Evolutionary conservation across 1,284 basidiomycete species (phyloP).

Genomic region (Marasmius oreades): DNA sequence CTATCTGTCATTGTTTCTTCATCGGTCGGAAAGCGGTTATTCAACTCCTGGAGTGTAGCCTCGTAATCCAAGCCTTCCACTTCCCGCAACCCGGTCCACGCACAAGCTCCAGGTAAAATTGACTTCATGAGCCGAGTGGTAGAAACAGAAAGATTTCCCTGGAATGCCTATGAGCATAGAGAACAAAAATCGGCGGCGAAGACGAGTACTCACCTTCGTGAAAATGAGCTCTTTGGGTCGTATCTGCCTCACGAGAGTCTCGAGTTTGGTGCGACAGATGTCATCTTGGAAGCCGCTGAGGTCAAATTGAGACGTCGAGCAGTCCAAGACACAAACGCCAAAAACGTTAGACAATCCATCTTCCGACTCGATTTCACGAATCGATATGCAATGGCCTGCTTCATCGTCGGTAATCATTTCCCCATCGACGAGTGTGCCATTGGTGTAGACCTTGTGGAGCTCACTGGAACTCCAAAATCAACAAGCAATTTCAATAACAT

Average conservation of each 20-base stretch:
- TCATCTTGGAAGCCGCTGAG: conserved; percentile 91
- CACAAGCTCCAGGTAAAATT: conserved; percentile 73
- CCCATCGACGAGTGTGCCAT: conserved; percentile 93
- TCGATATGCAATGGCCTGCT: conserved; percentile 91
- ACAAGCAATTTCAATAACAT: neutral
- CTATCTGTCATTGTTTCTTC: conserved; percentile 49
- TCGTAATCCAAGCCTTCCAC: conserved; percentile 80
- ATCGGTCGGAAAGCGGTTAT: conserved; percentile 59
- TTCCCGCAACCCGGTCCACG: conserved; percentile 84
- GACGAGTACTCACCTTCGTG: conserved; percentile 65
- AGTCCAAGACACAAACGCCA: conserved; percentile 94
- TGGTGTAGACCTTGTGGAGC: conserved; percentile 94
- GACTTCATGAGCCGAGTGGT: conserved; percentile 81
- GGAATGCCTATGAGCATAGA: conserved; percentile 1
- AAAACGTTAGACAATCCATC: conserved; percentile 59
- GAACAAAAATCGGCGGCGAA: neutral
- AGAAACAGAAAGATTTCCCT: conserved; percentile 82
- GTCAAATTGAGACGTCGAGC: conserved; percentile 95
- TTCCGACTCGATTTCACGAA: conserved; percentile 62
- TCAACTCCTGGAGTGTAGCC: conserved; percentile 69
- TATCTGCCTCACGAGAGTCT: conserved; percentile 92
- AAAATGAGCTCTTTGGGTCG: conserved; percentile 92
- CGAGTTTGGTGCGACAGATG: conserved; percentile 86
- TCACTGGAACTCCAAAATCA: conserved; percentile 53
- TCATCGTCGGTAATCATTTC: conserved; percentile 90